Evolutionary conservation across 1,284 basidiomycete species (phyloP).

Genomic region (Sporisorium reilianum): DNA sequence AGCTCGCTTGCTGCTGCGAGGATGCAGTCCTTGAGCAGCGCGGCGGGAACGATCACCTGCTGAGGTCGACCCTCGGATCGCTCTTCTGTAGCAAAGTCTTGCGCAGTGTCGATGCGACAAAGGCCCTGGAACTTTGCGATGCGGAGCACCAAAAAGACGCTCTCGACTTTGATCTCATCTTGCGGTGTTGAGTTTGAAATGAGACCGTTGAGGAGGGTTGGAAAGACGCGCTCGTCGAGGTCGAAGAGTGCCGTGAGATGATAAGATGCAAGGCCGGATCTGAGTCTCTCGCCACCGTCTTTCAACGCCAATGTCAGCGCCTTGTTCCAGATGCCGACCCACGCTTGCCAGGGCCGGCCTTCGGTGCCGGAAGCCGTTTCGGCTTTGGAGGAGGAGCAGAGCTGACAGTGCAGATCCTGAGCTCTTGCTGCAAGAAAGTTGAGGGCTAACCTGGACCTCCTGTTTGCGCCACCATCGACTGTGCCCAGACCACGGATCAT

Average conservation of each 20-base stretch:
- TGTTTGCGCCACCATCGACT: constrained; percentile 44
- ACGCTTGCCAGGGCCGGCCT: constrained; percentile 22
- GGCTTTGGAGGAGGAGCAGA: constrained; percentile 13
- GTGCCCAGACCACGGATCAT: constrained; percentile 47
- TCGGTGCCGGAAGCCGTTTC: not conserved
- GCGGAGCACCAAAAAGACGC: constrained; percentile 41
- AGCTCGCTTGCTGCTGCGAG: constrained; percentile 48
- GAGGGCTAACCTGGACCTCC: constrained; percentile 36
- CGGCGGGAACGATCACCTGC: constrained; percentile 41
- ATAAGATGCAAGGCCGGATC: constrained; percentile 50
- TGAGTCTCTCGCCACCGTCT: constrained; percentile 39
- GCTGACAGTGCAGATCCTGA: constrained; percentile 22
- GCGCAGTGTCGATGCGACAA: constrained; percentile 29
- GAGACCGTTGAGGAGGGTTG: constrained; percentile 32
- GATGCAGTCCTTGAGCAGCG: constrained; percentile 50
- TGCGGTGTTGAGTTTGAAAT: constrained; percentile 10
- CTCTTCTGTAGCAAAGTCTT: constrained; percentile 34
- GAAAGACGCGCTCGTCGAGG: constrained; percentile 38
- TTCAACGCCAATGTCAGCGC: constrained; percentile 27
- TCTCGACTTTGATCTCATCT: constrained; percentile 35
- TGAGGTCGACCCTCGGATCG: constrained; percentile 11
- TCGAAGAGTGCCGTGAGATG: constrained; percentile 46
- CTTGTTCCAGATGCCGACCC: constrained; percentile 30
- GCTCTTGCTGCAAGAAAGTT: constrained; percentile 37
- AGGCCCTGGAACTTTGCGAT: constrained; percentile 42